Evolutionary conservation across 2,329 filamentous ascomycete genomes (phyloP).

Genomic region (Aspergillus chevalieri): DNA sequence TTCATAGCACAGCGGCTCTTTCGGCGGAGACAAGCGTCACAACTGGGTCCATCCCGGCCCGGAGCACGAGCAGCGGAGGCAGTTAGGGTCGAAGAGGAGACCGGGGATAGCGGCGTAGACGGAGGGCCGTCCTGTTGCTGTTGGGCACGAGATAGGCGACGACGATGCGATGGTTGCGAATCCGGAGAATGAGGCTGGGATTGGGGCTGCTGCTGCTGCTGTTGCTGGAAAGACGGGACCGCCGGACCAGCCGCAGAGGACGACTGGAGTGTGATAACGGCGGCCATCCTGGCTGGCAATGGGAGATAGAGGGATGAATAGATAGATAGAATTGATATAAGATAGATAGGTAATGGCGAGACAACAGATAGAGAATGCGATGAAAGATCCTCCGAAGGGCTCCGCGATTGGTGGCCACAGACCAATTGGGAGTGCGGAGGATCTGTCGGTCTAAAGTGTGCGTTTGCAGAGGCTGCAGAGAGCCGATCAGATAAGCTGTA

Average conservation of each 20-base stretch:
- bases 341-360: conserved; percentile 4
- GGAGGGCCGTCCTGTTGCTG: conserved; percentile 5
- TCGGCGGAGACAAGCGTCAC: conserved; percentile 38
- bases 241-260: conserved; percentile 26
- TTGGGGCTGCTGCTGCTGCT: background rate
- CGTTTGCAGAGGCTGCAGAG: too few species aligned
- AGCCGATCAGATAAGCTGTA: too few species aligned
- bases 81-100: conserved; percentile 12
- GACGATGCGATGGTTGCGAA: conserved; percentile 7
- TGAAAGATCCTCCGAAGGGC: conserved; percentile 2
- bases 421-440: background rate
- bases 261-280: conserved; percentile 37
- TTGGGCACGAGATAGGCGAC: background rate
- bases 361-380: conserved; percentile 4
- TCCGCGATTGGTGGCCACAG: background rate
- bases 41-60: conserved; percentile 33
- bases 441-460: too few species aligned
- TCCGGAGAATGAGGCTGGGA: conserved; percentile 16
- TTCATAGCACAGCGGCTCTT: conserved; percentile 41
- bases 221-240: conserved; percentile 17
- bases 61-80: conserved; percentile 19
- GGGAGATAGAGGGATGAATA: conserved; percentile 6
- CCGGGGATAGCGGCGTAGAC: conserved; percentile 15
- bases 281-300: conserved; percentile 25
- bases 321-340: conserved; percentile 12